A percentile compares a stretch with the other conserved stretches of the same genome.
phyloP scores from a whole-genome alignment of 2,329 filamentous ascomycete genomes.

The Trichoderma hamatum region DNA sequence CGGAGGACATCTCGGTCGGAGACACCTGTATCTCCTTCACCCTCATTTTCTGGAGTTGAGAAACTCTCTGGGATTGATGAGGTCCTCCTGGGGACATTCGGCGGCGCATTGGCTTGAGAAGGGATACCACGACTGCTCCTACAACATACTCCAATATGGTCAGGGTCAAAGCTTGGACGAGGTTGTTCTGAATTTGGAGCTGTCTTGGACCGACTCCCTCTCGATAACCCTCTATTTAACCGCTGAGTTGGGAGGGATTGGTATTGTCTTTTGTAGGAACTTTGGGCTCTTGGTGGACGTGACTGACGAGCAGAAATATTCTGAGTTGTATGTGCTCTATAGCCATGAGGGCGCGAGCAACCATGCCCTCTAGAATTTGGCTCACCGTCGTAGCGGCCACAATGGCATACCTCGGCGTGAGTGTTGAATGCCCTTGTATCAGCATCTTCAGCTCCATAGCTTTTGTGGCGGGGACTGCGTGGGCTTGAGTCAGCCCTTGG shows the following conservation, averaged over 20 bases:
- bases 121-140: constrained; percentile 35
- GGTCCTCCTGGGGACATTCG: constrained; percentile 42
- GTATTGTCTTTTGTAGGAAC: background rate
- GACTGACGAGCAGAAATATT: background rate
- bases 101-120: constrained; percentile 34
- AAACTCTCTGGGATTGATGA: constrained; percentile 40
- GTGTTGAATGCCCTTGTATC: background rate
- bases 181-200: background rate
- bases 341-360: background rate
- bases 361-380: constrained; percentile 21
- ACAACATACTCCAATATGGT: constrained; percentile 36
- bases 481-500: constrained; percentile 24
- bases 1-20: constrained; percentile 55
- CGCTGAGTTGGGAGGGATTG: constrained; percentile 14
- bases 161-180: constrained; percentile 27
- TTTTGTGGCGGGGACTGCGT: constrained; percentile 18
- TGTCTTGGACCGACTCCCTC: background rate
- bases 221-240: background rate
- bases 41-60: constrained; percentile 33
- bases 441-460: background rate
- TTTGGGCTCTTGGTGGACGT: background rate
- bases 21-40: constrained; percentile 33
- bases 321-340: constrained; percentile 13
- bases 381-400: constrained; percentile 21
- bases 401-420: background rate